These are phyloP conservation scores for Talaromyces rugulosus DNA, from an alignment of 2,329 filamentous ascomycete species.

Conservation along the genomic window DNA sequence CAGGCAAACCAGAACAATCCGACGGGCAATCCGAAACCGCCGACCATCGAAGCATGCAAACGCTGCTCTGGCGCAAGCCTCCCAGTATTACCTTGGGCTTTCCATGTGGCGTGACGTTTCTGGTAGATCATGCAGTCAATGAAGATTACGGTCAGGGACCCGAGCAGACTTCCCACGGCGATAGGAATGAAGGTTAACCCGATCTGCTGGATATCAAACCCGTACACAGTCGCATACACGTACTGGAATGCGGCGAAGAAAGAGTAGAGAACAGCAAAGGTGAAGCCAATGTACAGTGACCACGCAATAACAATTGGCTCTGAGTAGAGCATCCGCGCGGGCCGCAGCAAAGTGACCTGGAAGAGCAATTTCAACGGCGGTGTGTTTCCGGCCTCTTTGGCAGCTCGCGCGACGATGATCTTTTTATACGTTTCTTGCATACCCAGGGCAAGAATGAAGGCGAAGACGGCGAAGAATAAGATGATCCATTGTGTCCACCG, in stretches of 20 bases:
- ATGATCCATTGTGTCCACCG: slow-evolving; percentile 61
- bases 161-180: slow-evolving; percentile 64
- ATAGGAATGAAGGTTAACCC: slow-evolving; percentile 58
- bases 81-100: not conserved
- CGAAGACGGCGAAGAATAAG: slow-evolving; percentile 57
- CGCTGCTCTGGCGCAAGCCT: slow-evolving; percentile 46
- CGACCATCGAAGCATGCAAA: slow-evolving; percentile 47
- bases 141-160: slow-evolving; percentile 16
- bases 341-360: slow-evolving; percentile 6
- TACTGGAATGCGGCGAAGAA: slow-evolving; percentile 14
- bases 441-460: slow-evolving; percentile 58
- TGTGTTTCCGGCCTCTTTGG: slow-evolving; percentile 25
- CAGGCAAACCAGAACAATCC: slow-evolving; percentile 49
- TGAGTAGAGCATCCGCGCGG: slow-evolving; percentile 22
- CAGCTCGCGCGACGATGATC: slow-evolving; percentile 62
- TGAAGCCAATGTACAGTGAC: slow-evolving; percentile 19
- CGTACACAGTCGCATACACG: slow-evolving; percentile 54
- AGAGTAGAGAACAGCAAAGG: slow-evolving; percentile 22
- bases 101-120: slow-evolving; percentile 5
- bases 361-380: not conserved
- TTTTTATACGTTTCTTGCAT: slow-evolving; percentile 65
- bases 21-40: slow-evolving; percentile 45
- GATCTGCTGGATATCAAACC: slow-evolving; percentile 53
- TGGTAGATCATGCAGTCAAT: slow-evolving; percentile 19
- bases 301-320: slow-evolving; percentile 20